These are phyloP conservation scores for Tripterygium wilfordii DNA, from an alignment of 177 flowering plant species.

Conservation along the genomic window DNA sequence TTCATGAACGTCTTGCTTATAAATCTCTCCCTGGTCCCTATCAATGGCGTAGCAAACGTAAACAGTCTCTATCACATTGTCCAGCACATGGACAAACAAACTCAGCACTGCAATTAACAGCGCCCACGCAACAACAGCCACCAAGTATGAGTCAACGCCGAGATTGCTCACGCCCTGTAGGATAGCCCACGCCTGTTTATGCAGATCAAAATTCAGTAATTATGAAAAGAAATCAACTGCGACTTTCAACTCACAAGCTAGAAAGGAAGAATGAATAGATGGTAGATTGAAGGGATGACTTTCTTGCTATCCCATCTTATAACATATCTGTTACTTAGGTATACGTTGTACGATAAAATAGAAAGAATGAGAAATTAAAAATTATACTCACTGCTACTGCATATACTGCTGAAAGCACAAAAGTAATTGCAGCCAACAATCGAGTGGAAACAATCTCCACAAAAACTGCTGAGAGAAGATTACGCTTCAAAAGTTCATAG, in stretches of 20 bases:
- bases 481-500: slow-evolving; percentile 74
- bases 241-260: not conserved
- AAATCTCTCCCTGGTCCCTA: slow-evolving; percentile 82
- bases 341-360: no score
- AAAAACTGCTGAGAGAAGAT: slow-evolving; percentile 80
- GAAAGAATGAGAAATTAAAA: not conserved
- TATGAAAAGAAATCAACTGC: not conserved
- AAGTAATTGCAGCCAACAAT: slow-evolving; percentile 56
- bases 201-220: slow-evolving; percentile 2
- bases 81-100: slow-evolving; percentile 73
- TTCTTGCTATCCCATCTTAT: no score
- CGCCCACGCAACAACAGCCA: slow-evolving; percentile 59
- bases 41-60: slow-evolving; percentile 92
- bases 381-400: slow-evolving; percentile 56
- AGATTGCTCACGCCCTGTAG: slow-evolving; percentile 50
- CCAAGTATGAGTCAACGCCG: slow-evolving; percentile 52
- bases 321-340: no score
- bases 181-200: slow-evolving; percentile 67
- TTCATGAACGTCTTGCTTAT: slow-evolving; percentile 75
- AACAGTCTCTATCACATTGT: slow-evolving; percentile 79
- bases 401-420: slow-evolving; percentile 68
- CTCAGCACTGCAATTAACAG: slow-evolving; percentile 55
- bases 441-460: slow-evolving; percentile 85
- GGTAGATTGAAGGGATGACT: no score
- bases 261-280: not conserved